These are phyloP conservation scores for Aspergillus awamori DNA, from an alignment of 2,329 filamentous ascomycete genomes.

Conservation along the genomic window DNA sequence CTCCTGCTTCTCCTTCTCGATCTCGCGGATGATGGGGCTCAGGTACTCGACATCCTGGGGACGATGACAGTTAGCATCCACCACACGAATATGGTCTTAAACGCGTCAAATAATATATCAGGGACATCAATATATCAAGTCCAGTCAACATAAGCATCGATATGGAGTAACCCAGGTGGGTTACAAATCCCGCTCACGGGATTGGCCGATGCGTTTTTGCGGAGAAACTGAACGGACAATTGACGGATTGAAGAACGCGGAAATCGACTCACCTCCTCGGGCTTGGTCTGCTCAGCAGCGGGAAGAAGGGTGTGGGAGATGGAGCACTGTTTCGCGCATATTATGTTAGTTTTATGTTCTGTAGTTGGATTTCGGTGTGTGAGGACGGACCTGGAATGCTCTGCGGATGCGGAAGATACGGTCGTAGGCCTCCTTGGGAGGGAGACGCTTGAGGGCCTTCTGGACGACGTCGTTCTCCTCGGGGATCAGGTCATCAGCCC, in stretches of 20 bases:
- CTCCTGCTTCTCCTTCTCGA: conserved; percentile 69
- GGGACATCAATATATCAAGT: neutral
- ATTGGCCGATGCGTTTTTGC: conserved; percentile 37
- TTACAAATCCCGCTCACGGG: conserved; percentile 43
- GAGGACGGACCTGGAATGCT: conserved; percentile 74
- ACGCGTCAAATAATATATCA: neutral
- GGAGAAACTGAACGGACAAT: conserved; percentile 27
- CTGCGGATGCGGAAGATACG: conserved; percentile 96
- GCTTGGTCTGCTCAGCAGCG: conserved; percentile 67
- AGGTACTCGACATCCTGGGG: conserved; percentile 67
- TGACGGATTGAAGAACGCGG: conserved; percentile 9
- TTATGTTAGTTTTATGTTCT: conserved; percentile 25
- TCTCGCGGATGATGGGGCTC: conserved; percentile 67
- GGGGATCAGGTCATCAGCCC: conserved; percentile 90
- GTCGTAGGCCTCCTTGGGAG: conserved; percentile 89
- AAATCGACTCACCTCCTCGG: conserved; percentile 60
- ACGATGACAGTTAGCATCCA: conserved; percentile 10
- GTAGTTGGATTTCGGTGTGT: conserved; percentile 3
- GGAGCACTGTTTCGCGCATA: conserved; percentile 57
- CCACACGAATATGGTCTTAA: neutral
- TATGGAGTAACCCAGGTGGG: conserved; percentile 12
- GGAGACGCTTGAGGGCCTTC: conserved; percentile 85
- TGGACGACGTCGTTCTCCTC: conserved; percentile 89
- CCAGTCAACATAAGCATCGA: neutral
- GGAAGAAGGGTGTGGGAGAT: conserved; percentile 67